Evolutionary conservation across 176 grass and related monocot species (phyloP), one percentile per base, ranked within the genome.

Genomic region (Musa itinerans): DNA sequence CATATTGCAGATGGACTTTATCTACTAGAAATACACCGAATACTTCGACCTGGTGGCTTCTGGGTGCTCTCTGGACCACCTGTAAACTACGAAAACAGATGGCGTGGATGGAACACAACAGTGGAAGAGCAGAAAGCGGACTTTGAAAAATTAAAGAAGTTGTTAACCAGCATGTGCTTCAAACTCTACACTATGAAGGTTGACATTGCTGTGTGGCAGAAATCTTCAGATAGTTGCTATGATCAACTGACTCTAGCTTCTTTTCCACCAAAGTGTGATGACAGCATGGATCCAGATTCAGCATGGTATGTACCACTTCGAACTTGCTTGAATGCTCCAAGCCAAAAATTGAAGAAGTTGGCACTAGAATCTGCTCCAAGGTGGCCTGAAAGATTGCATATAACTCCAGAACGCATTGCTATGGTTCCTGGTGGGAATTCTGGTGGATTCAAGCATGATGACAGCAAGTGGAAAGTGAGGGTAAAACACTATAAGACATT

Each of bases 81-180:
- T 68, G 8, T 96, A 75, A 96, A 96, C 87, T 96, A 92, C 74
- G 85, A 92, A 87, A 96, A 96, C 79, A 85, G 87, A 2, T 96
- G 93, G 93, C 87, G 89, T 69, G 93, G 93, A 0, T 96, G 93
- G 93, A 96, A 96, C 81, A 96, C 93, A 57, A 96, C 93, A 15
- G 89, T 17, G 3, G 81, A 85, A 67, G 89, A 89, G 68, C 93
- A 96, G 86, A 96, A 96, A 81, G 74, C 79, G 23, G 83, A 96
- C 72, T 54, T 92, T 12, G 93, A 96, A 59, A 23, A 85, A 1
- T 82, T 96, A 75, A 96, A 87, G 74, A 88, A 82, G 81, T 83
- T 81, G 81, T 85, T 96, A 49, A 68, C 77, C 6, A 50, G 64
- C 85, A 96, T 96, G 93, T 96, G 93, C 70, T 96, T 96, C 82